Evolutionary conservation across 108 stramenopile species (phyloP), one percentile per base, ranked within the genome.

Genomic region (Fragilaria radians): DNA sequence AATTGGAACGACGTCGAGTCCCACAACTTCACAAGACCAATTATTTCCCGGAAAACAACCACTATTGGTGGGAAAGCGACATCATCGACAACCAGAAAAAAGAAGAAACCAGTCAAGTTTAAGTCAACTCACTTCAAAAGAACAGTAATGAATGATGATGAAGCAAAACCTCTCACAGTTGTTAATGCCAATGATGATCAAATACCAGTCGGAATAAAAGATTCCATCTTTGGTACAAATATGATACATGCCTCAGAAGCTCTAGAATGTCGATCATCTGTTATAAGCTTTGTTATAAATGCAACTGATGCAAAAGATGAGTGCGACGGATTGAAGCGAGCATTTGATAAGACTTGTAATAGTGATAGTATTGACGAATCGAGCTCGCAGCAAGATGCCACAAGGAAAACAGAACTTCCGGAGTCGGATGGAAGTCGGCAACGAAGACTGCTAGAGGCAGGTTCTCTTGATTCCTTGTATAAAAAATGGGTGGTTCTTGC

Each of bases 271-370:
- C 74, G 78, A 18, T 70, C 83, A 0, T 70, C 76, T 22, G 86
- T 92, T 19, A 57, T 88, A 25, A 75, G 73, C 23, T 92, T 82
- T 71, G 90, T 92, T 46, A 92, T 92, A 29, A 92, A 88, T 71
- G 90, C 90, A 5, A 88, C 90, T 2, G 86, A 92, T 62, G 66
- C 67, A 28, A 82, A 79, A 67, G 91, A 92, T 70, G 91, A 92
- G 71, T 92, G 91, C 66, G 85, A 86, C 48, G 91, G 91, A 31
- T 65, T 92, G 52, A 65, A 73, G 47, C 86, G 84, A 60, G 91
- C 87, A 2, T 92, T 85, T 57, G 87, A 86, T 59, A 76, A 82
- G 69, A 82, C 82, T 19, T 89, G 91, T 48, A 77, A 67, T 57
- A 73, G 65, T 18, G 62, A 57, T 3, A 55, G 28, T 5, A 49